Conservation (phyloP, 306 rosid genomes). For the Bauhinia variegata region DNA sequence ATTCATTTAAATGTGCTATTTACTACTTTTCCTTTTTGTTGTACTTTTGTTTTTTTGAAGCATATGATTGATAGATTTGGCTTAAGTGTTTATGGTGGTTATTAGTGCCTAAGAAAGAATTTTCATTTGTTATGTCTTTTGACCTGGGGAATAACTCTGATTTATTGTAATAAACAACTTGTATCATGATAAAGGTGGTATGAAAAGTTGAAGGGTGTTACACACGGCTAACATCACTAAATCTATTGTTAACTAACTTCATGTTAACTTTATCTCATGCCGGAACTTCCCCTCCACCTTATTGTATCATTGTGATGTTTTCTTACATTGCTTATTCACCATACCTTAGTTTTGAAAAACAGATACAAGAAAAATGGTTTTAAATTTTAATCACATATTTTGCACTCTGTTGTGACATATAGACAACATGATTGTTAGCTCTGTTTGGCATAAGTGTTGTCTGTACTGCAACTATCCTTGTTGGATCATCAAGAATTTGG, state of each 20-base stretch:
- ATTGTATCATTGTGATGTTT: conserved; percentile 11
- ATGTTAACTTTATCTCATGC: background rate
- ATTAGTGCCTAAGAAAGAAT: too few species aligned
- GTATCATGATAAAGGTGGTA: conserved; percentile 5
- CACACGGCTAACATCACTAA: background rate
- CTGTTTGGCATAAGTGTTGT: background rate
- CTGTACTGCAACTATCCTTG: background rate
- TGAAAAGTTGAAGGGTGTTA: background rate
- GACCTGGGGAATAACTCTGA: background rate
- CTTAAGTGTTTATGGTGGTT: too few species aligned
- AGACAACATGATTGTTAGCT: background rate
- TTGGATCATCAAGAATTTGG: conserved; percentile 7
- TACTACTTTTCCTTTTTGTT: background rate
- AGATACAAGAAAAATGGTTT: background rate
- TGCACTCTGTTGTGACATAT: conserved; percentile 5
- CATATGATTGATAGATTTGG: too few species aligned
- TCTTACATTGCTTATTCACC: background rate
- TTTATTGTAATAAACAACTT: conserved; percentile 4
- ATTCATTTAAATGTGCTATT: conserved; percentile 24
- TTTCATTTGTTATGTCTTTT: too few species aligned
- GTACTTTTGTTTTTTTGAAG: too few species aligned
- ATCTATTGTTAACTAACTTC: background rate
- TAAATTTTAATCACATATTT: background rate
- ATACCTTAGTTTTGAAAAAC: background rate
- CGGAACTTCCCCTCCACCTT: background rate